Percentiles rank a stretch among this genome's conserved stretches.
Conservation (phyloP, 179 eudicot genomes). For the Dionaea muscipula region DNA sequence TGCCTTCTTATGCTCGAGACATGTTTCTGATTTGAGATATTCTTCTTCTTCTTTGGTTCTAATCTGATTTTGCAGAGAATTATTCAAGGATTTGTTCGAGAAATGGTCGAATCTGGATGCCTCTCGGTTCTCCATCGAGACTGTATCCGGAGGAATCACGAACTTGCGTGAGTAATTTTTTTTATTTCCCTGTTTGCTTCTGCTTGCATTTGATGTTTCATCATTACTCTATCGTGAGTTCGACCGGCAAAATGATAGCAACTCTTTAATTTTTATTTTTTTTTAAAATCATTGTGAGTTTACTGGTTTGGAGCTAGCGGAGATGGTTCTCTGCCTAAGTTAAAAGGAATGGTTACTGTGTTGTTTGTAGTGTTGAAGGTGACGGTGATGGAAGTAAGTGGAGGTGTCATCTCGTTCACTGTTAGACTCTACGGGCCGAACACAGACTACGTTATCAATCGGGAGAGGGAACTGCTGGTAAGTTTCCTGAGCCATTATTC, state of each 20-base stretch:
- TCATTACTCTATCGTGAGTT: too few relatives aligned
- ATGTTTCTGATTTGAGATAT: too few relatives aligned
- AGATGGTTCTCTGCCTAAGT: background rate
- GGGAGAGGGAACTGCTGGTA: conserved; percentile 77
- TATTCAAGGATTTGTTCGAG: conserved; percentile 74
- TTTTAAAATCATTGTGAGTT: too few relatives aligned
- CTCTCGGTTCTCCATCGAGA: conserved; percentile 53
- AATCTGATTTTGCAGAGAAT: conserved; percentile 25
- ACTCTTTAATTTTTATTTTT: too few relatives aligned
- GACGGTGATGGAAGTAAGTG: conserved; percentile 50
- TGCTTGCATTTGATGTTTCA: background rate
- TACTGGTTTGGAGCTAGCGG: background rate
- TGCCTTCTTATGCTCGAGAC: background rate
- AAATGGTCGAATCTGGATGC: conserved; percentile 66
- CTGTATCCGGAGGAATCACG: conserved; percentile 87
- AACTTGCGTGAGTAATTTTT: conserved; percentile 51
- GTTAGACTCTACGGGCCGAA: conserved; percentile 91
- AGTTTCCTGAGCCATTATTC: conserved; percentile 6
- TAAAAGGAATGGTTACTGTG: conserved; percentile 6
- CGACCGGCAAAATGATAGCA: too few relatives aligned
- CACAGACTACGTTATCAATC: conserved; percentile 81
- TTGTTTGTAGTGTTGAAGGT: conserved; percentile 79
- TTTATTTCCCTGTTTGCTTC: background rate
- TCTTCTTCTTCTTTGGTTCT: too few relatives aligned
- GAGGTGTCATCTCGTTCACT: conserved; percentile 31